A percentile compares a stretch with the other conserved stretches of the same genome.
Evolutionary conservation across 352 stramenopile species (phyloP).

Genomic region (Phytophthora lateralis): DNA sequence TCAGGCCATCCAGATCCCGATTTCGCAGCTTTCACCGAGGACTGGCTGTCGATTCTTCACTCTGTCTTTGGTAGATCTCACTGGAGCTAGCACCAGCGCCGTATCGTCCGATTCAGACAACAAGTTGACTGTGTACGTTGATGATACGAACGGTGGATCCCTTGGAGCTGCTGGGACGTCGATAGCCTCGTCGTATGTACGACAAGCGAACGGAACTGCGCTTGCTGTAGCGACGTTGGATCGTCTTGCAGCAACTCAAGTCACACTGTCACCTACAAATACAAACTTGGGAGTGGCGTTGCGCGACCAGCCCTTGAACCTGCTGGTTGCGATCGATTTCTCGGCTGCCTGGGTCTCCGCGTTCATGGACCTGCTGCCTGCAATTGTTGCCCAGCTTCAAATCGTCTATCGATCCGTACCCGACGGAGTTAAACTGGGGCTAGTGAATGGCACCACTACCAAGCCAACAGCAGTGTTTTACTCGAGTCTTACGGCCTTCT

Average conservation of each 20-base stretch:
- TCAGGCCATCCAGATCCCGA: constrained; percentile 31
- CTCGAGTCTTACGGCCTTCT: constrained; percentile 20
- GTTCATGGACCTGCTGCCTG: constrained; percentile 42
- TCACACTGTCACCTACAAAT: constrained; percentile 31
- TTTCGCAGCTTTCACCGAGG: constrained; percentile 33
- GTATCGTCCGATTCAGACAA: constrained; percentile 40
- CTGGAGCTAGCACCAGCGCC: constrained; percentile 12
- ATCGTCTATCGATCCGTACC: constrained; percentile 32
- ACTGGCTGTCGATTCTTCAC: constrained; percentile 45
- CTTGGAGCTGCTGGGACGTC: constrained; percentile 12
- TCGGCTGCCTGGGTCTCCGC: constrained; percentile 16
- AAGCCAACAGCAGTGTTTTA: constrained; percentile 24
- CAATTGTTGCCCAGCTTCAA: constrained; percentile 44
- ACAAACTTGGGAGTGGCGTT: constrained; percentile 25
- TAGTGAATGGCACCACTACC: constrained; percentile 29
- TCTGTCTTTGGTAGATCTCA: constrained; percentile 38
- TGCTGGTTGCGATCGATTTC: constrained; percentile 56
- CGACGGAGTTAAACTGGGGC: constrained; percentile 34
- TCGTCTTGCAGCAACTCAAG: constrained; percentile 36
- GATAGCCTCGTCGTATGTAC: constrained; percentile 31
- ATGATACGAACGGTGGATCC: constrained; percentile 50
- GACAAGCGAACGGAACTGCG: constrained; percentile 16
- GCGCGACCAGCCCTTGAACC: constrained; percentile 41
- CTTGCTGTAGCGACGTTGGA: constrained; percentile 39
- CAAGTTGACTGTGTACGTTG: constrained; percentile 49